Percentiles rank a stretch among this genome's conserved stretches.
Evolutionary conservation across 129 eudicot species (phyloP).

Genomic region (Artemisia argyi): DNA sequence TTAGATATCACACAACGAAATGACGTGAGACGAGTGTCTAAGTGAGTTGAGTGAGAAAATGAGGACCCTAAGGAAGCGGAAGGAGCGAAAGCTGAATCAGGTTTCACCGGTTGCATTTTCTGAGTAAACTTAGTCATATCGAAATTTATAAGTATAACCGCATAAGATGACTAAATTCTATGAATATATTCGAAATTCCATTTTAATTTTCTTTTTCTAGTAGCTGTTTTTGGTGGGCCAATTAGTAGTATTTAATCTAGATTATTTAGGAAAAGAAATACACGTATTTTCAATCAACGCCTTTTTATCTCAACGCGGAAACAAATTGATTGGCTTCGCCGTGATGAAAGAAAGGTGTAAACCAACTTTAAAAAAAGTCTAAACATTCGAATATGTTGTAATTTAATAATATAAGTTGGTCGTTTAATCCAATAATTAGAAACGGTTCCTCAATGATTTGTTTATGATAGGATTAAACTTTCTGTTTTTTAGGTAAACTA

Average conservation of each 20-base stretch:
- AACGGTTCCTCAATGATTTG: no score
- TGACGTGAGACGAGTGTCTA: no score
- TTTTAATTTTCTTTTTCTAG: neutral
- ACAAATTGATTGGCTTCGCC: constrained; percentile 20
- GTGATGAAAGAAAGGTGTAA: neutral
- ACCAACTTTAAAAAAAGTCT: neutral
- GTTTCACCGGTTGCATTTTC: no score
- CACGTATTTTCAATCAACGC: constrained; percentile 13
- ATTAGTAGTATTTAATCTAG: neutral
- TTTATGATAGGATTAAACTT: no score
- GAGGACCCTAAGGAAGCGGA: no score
- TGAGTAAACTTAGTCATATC: no score
- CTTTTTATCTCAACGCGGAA: constrained; percentile 28
- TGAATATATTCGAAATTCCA: neutral
- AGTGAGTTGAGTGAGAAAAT: no score
- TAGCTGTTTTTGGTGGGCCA: constrained; percentile 16
- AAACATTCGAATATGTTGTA: neutral
- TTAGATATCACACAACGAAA: no score
- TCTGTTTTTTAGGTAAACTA: no score
- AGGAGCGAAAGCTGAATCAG: no score
- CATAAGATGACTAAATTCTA: neutral
- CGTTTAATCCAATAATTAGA: constrained; percentile 16
- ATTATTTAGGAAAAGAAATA: neutral
- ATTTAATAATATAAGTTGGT: constrained; percentile 16
- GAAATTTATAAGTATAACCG: no score